Evolutionary conservation across 208 protist genomes (phyloP).

Genomic region (Acanthamoeba royreba): DNA sequence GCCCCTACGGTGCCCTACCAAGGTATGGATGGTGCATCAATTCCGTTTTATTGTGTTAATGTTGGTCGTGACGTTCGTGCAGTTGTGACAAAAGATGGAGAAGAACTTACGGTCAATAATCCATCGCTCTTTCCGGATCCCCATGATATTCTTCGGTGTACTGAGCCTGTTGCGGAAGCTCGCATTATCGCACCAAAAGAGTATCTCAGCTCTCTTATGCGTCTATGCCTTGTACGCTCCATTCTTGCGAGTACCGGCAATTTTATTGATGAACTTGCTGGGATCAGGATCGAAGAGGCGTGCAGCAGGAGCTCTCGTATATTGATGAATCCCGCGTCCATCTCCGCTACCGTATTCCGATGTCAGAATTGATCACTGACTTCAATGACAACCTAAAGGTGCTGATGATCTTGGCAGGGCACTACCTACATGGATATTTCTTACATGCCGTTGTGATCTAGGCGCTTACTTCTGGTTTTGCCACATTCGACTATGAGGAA

Average conservation of each 20-base stretch:
- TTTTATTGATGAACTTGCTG: background rate
- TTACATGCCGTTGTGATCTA: too few species aligned
- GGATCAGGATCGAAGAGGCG: constrained; percentile 37
- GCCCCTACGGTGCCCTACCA: constrained; percentile 90
- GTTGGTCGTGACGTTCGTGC: background rate
- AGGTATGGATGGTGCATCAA: too few species aligned
- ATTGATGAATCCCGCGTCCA: constrained; percentile 60
- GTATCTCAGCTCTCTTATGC: constrained; percentile 86
- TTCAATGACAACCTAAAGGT: constrained; percentile 94
- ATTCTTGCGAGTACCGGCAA: too few species aligned
- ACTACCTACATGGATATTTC: too few species aligned
- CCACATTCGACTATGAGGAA: constrained; percentile 93
- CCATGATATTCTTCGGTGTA: background rate
- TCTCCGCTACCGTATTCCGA: constrained; percentile 87
- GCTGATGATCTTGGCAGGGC: too few species aligned
- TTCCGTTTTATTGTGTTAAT: too few species aligned
- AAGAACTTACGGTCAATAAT: constrained; percentile 31
- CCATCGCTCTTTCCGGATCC: constrained; percentile 54
- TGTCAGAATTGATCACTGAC: constrained; percentile 91
- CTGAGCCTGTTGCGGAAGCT: constrained; percentile 88
- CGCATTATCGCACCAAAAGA: constrained; percentile 88
- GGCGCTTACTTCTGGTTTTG: background rate
- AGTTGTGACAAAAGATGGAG: constrained; percentile 29
- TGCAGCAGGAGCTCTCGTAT: constrained; percentile 42
- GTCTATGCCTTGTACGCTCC: constrained; percentile 49